Evolutionary conservation across 2,329 filamentous ascomycete genomes (phyloP), one percentile per base, ranked within the genome.

Genomic region (Drechslerella dactyloides): DNA sequence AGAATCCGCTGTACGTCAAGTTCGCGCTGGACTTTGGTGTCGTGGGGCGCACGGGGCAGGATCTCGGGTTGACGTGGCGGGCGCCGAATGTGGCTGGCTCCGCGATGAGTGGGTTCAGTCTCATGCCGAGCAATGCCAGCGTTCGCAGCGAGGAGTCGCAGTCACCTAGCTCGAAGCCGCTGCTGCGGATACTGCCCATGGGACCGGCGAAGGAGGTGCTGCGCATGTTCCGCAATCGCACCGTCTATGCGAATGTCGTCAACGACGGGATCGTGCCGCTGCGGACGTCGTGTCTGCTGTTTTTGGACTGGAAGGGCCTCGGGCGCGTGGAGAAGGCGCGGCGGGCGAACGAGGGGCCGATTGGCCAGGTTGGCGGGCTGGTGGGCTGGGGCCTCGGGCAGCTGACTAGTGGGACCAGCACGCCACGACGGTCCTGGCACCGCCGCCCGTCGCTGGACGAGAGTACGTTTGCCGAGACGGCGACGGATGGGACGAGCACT

Each of bases 231-330:
- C 84, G 91, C 21, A 96, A 96, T 78, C 85, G 93, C 15, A 97
- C 94, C 0, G 84, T 97, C 0, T 97, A 97, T 79, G 96, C 93
- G 1, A 97, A 97, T 77, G 93, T 97, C 11, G 93, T 97, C 75
- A 97, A 97, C 77, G 93, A 97, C 80, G 93, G 93, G 1, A 97
- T 99, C 75, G 94, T 99, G 2, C 94, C 94, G 1, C 82, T 99
- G 35, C 87, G 94, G 21, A 99, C 94, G 2, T 97, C 93, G 74
- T 99, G 93, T 79, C 82, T 99, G n/a, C 81, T 99, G 4, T 99
- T 99, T 77, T 82, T 99, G 1, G 94, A 99, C 78, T 99, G 94
- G 94, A 90, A 93, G 80, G 94, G 94, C 0, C 82, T 99, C 2
- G 93, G 90, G 3, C 89, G 91, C 42, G 94, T 99, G 1, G 92